Evolutionary conservation across 768 basidiomycete genomes (phyloP).

Genomic region (Psilocybe cubensis): DNA sequence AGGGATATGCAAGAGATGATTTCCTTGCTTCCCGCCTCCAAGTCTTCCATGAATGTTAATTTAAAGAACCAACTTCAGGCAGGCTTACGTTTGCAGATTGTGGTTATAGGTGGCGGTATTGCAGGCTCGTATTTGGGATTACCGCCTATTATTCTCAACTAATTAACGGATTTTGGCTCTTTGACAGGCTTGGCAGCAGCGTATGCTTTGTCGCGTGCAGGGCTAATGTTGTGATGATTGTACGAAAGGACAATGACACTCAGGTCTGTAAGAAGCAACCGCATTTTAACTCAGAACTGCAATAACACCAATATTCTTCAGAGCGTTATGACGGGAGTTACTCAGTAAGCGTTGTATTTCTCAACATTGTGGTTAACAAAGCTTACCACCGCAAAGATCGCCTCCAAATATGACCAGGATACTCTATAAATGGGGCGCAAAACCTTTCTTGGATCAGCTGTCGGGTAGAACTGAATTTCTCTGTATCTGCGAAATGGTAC

Average conservation of each 20-base stretch:
- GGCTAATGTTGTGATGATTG: neutral
- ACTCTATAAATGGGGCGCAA: conserved; percentile 56
- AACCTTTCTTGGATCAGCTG: conserved; percentile 40
- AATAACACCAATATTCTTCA: neutral
- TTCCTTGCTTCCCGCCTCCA: too few relatives aligned
- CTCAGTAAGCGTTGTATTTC: neutral
- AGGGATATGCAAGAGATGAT: too few relatives aligned
- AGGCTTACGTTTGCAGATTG: neutral
- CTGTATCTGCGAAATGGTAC: conserved; percentile 22
- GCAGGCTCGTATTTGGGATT: neutral
- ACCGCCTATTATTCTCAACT: too few relatives aligned
- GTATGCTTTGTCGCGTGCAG: neutral
- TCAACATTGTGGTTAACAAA: neutral
- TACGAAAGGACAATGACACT: neutral
- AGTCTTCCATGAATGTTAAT: too few relatives aligned
- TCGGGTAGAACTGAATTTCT: conserved; percentile 35
- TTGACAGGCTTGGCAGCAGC: neutral
- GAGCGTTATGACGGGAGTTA: neutral
- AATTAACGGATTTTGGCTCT: too few relatives aligned
- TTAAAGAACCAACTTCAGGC: neutral
- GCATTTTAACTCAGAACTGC: too few relatives aligned
- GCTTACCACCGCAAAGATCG: conserved; percentile 22
- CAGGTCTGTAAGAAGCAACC: neutral
- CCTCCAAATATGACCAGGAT: conserved; percentile 63
- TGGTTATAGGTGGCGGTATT: neutral